Base-by-base conservation (phyloP, 2,329 filamentous ascomycete genomes). In the Penicillium sp. region DNA sequence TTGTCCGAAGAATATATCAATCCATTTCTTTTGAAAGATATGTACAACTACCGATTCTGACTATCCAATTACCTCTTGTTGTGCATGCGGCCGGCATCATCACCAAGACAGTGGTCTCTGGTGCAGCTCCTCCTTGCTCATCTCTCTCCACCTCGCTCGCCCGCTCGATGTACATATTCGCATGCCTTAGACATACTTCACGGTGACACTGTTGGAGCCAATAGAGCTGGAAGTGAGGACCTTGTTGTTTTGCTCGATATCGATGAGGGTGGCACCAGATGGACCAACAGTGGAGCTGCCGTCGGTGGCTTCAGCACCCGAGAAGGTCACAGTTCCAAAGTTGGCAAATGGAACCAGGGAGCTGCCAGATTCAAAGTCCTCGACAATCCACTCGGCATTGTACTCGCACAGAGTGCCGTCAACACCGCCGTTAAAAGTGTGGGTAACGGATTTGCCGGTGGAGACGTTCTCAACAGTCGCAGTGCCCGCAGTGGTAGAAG, bases 371-470 rank as follows among this genome's bases (percentile, higher is more conserved):
- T 75, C 68, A 56, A 80, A 83, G 62, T 83, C 82, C 73, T 85
- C 83, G 13, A 86, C 83, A 63, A 87, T 86, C 83, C 84, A 87
- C 70, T 87, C 84, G n/a, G 83, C 85, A 56, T 85, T 85, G 63
- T 76, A 79, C 71, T 83, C 76, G 73, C 82, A 84, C 3, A 86
- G 78, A 16, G 57, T 37, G 9, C 70, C 72, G 3, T 71, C 72
- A 2, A 69, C 69, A 54, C 80, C 70, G 60, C 69, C 72, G 36
- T 66, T 75, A 75, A 87, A 83, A 11, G 71, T 77, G 70, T 87
- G 81, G 6, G 75, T 78, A 37, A 83, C 82, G 5, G 69, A 75
- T 66, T 80, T 69, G 57, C 82, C 83, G 1, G 78, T 86, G 35
- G 75, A 77, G 55, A 77, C 57, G 71, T 86, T 86, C 61, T 82